Base-by-base conservation (phyloP, 305 asterid genomes). In the Solanum aculeatissimum region DNA sequence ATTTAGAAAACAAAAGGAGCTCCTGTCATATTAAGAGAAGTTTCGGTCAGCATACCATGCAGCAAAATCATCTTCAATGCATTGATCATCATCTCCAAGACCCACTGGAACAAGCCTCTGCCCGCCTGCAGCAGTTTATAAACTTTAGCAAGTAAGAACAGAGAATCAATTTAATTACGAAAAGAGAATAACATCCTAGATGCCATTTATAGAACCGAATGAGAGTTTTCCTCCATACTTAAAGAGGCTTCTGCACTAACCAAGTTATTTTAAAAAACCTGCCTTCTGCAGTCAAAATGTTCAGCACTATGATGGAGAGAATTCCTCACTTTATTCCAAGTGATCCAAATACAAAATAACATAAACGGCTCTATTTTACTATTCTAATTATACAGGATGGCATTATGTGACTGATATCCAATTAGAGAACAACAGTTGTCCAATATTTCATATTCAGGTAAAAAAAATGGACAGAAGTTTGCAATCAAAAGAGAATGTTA, bases 81-180 rank as follows among this genome's bases (percentile, higher is more conserved):
- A 93, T 81, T 96, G 98, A 86, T 95, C 99, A 82, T 95, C 99
- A 83, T 96, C 99, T 66, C 99, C 99, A 71, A 96, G 96, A 89
- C 99, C 99, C 91, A 96, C 92, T 23, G 94, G 91, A 62, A 92
- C 94, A 81, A 96, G 91, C 70, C 91, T 90, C 83, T 95, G 90
- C 29, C 93, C 99, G 49, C 99, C 99, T 96, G 94, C 80, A 87
- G 94, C 80, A 87, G 85, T 83, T 9, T 57, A 82, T 32, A 83
- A 9, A 63, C 18, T 47, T 58, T 23, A 51, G 81, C 49, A 72
- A 82, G 86, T 88, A 68, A 85, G 86, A 86, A 35, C 57, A 16
- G 38, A 84, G 43, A 71, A 85, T 38, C 72, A 45, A 63, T 54
- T 58, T 40, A 70, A 70, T 45, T 43, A 45, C 14, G 80, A 23